These are phyloP conservation scores for Fusarium protoensiforme DNA, from an alignment of 2,329 filamentous ascomycete species.

Conservation along the genomic window DNA sequence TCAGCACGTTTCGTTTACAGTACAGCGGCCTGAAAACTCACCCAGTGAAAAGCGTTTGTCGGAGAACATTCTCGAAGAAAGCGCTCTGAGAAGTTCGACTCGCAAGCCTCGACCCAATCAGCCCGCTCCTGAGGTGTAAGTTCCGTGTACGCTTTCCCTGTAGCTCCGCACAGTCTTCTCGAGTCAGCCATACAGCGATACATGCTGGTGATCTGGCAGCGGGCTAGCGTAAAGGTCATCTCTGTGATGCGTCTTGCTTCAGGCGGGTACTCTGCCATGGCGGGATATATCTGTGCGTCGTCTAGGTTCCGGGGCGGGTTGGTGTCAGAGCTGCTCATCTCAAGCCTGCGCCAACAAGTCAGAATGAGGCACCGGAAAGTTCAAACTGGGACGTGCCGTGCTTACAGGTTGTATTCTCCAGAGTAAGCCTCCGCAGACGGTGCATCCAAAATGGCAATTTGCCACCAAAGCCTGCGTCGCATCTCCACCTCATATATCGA, in stretches of 20 bases:
- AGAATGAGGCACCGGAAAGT: neutral
- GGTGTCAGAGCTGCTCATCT: conserved; percentile 12
- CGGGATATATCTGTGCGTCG: conserved; percentile 1
- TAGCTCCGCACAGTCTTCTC: neutral
- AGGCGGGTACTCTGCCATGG: neutral
- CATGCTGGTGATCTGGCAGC: conserved; percentile 7
- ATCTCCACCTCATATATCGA: conserved; percentile 7
- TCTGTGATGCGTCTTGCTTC: neutral
- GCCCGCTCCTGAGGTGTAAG: neutral
- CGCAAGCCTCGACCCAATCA: conserved; percentile 7
- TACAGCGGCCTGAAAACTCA: neutral
- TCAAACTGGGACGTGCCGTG: neutral
- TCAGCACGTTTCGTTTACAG: neutral
- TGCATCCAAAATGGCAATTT: conserved; percentile 7
- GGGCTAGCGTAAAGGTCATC: conserved; percentile 1
- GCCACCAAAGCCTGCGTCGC: conserved; percentile 12
- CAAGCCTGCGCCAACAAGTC: neutral
- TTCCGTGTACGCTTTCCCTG: conserved; percentile 2
- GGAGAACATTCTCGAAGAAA: conserved; percentile 1
- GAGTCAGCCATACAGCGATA: conserved; percentile 11
- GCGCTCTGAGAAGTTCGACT: neutral
- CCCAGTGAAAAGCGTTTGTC: conserved; percentile 8
- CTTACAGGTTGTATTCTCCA: conserved; percentile 9
- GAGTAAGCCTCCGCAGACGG: conserved; percentile 11
- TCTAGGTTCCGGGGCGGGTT: conserved; percentile 4